phyloP scores from a whole-genome alignment of 2,329 filamentous ascomycete species.

The Seiridium cupressi region DNA sequence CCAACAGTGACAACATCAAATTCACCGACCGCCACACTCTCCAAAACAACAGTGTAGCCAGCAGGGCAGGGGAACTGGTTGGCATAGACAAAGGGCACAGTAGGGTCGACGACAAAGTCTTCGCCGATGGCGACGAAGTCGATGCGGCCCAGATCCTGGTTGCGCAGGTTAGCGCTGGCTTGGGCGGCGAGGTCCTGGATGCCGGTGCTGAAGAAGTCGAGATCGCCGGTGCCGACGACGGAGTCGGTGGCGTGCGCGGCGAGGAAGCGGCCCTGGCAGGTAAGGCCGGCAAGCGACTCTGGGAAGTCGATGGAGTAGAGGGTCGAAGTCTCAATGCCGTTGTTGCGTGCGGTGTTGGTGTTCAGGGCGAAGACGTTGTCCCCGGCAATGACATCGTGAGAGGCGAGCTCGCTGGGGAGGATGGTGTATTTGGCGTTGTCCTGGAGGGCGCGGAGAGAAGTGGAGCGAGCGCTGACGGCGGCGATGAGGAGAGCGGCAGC shows the following conservation, averaged over 20 bases:
- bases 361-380: neutral
- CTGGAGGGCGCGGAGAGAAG: neutral
- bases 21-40: neutral
- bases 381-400: neutral
- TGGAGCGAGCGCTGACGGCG: conserved; percentile 1
- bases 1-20: neutral
- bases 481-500: neutral
- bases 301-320: neutral
- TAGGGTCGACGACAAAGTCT: neutral
- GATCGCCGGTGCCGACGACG: neutral
- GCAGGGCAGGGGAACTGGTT: neutral
- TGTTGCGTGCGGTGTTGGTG: neutral
- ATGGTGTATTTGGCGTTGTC: neutral
- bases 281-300: neutral
- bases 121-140: neutral
- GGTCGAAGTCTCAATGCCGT: neutral
- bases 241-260: neutral
- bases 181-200: neutral
- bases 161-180: neutral
- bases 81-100: neutral
- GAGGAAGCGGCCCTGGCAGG: neutral
- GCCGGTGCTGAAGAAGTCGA: neutral
- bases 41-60: neutral
- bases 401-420: neutral
- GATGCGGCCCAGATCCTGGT: neutral